Conservation (phyloP, 2,329 filamentous ascomycete genomes). For the Epichloe typhina region DNA sequence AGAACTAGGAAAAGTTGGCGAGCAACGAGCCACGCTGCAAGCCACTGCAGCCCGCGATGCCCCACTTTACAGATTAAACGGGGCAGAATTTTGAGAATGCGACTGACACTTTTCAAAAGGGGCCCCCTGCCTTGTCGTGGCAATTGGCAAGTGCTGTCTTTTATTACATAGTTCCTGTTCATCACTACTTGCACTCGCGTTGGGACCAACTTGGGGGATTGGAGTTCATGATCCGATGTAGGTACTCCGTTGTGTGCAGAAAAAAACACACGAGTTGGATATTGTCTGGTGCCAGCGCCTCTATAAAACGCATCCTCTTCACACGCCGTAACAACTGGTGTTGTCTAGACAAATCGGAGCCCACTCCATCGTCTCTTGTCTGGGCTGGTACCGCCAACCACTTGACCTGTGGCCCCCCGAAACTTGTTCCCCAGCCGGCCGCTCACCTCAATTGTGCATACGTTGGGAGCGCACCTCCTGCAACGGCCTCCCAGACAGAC, state of each 20-base stretch:
- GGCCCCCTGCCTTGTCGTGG: too few relatives aligned
- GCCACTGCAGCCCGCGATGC: neutral
- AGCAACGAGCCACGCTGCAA: conserved; percentile 10
- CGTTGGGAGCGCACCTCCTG: conserved; percentile 3
- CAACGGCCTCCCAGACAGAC: neutral
- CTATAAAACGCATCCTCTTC: too few relatives aligned
- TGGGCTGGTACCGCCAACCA: neutral
- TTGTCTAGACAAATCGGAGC: neutral
- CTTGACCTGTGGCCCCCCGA: neutral
- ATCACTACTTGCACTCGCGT: too few relatives aligned
- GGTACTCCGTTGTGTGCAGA: too few relatives aligned
- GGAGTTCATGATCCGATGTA: too few relatives aligned
- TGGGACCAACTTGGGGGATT: too few relatives aligned
- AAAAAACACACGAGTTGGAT: too few relatives aligned
- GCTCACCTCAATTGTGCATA: neutral
- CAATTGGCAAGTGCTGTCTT: too few relatives aligned
- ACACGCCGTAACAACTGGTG: too few relatives aligned
- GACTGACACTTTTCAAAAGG: neutral
- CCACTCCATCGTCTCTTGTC: neutral
- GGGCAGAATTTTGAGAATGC: neutral
- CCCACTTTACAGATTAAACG: neutral
- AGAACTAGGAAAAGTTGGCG: conserved; percentile 23
- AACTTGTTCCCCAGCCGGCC: neutral
- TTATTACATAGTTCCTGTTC: too few relatives aligned
- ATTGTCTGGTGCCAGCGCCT: too few relatives aligned